A percentile compares a stretch with the other conserved stretches of the same genome.
Evolutionary conservation across 2,329 filamentous ascomycete genomes (phyloP).

Genomic region (Dothideomycetidae sp.): DNA sequence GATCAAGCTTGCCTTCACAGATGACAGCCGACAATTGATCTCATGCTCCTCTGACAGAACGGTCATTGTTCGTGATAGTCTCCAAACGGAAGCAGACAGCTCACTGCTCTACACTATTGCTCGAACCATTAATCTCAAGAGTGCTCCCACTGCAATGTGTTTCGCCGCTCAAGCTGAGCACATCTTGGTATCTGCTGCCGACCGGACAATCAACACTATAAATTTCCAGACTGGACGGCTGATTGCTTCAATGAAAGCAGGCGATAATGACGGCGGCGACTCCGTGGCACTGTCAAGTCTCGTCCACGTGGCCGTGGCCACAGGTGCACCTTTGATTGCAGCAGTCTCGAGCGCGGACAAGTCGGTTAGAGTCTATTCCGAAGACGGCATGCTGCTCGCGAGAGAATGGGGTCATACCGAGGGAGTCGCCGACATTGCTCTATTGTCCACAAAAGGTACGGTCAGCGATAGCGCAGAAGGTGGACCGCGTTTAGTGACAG

Average conservation of each 20-base stretch:
- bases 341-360: conserved; percentile 94
- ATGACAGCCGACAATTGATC: conserved; percentile 52
- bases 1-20: conserved; percentile 58
- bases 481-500: conserved; percentile 29
- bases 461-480: conserved; percentile 8
- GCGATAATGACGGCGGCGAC: conserved; percentile 66
- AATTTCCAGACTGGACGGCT: conserved; percentile 47
- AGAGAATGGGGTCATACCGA: conserved; percentile 94
- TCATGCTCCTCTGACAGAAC: conserved; percentile 85
- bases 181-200: conserved; percentile 46
- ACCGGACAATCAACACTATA: conserved; percentile 45
- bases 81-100: conserved; percentile 49
- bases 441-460: conserved; percentile 34
- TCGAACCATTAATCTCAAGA: conserved; percentile 67
- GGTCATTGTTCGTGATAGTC: conserved; percentile 65
- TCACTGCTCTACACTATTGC: conserved; percentile 60
- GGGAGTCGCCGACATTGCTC: conserved; percentile 70
- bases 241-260: conserved; percentile 62
- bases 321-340: conserved; percentile 54
- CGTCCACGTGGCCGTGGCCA: conserved; percentile 42
- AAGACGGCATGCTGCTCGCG: conserved; percentile 62
- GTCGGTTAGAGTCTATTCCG: conserved; percentile 81
- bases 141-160: conserved; percentile 74
- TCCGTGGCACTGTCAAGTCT: conserved; percentile 72
- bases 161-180: conserved; percentile 46